Conservation (phyloP, 169 alveolate species). For the Plasmodium ovale region DNA sequence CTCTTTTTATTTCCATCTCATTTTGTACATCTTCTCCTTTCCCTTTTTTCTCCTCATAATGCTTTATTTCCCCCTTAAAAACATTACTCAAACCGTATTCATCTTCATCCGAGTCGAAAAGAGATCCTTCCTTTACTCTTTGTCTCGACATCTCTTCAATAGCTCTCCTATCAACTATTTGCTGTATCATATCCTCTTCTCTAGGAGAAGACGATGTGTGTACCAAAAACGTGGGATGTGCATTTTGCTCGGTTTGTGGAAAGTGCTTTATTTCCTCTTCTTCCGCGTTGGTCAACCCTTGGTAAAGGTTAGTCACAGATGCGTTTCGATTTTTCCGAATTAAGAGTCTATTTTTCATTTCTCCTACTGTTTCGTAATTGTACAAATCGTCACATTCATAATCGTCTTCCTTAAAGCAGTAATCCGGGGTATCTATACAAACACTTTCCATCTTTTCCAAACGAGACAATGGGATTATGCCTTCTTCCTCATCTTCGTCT, state of each 20-base stretch:
- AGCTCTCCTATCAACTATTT: conserved; percentile 15
- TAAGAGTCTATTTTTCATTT: conserved; percentile 49
- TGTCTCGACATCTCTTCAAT: background rate
- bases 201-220: no score
- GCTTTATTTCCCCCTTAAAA: background rate
- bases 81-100: background rate
- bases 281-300: background rate
- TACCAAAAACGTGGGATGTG: no score
- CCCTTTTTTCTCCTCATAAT: background rate
- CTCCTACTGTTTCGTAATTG: conserved; percentile 57
- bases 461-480: background rate
- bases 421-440: background rate
- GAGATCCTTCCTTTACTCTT: background rate
- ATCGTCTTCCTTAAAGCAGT: conserved; percentile 22
- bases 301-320: conserved; percentile 13
- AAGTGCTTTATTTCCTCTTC: background rate
- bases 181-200: conserved; percentile 32
- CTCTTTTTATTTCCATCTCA: background rate
- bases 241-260: background rate
- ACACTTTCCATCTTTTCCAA: background rate
- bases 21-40: background rate
- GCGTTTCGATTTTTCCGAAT: conserved; percentile 55
- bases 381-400: conserved; percentile 47
- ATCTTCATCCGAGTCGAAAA: background rate
- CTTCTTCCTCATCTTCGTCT: background rate